These are phyloP conservation scores for Ophiostoma novo-ulmi DNA, from an alignment of 2,329 filamentous ascomycete genomes.

Conservation along the genomic window DNA sequence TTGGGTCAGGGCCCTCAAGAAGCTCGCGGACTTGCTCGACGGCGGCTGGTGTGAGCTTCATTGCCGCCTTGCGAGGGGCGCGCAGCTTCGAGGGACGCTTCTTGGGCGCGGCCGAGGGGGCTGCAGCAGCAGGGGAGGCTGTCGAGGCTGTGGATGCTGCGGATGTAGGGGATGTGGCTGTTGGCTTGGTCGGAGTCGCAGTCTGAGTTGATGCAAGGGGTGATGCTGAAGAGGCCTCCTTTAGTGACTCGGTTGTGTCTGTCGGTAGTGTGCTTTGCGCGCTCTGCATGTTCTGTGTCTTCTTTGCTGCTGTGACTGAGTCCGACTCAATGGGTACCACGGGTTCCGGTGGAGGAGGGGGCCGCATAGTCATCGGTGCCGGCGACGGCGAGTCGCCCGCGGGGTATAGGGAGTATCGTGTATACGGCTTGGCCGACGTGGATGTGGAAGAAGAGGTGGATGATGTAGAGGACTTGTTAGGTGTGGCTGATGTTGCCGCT, in stretches of 20 bases:
- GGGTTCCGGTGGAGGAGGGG: slow-evolving; percentile 21
- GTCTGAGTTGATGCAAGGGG: not conserved
- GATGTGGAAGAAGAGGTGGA: not conserved
- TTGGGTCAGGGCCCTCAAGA: slow-evolving; percentile 79
- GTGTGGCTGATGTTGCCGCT: slow-evolving; percentile 6
- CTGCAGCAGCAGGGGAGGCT: slow-evolving; percentile 20
- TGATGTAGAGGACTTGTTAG: not conserved
- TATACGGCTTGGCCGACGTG: slow-evolving; percentile 26
- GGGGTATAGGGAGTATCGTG: slow-evolving; percentile 25
- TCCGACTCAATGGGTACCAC: slow-evolving; percentile 29
- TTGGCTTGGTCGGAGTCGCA: not conserved
- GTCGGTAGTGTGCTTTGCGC: not conserved
- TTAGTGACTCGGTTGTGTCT: not conserved
- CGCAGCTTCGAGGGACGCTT: slow-evolving; percentile 58
- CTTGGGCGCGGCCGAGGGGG: slow-evolving; percentile 46
- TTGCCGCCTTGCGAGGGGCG: slow-evolving; percentile 76
- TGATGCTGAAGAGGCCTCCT: not conserved
- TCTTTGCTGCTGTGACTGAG: not conserved
- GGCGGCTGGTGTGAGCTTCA: slow-evolving; percentile 75
- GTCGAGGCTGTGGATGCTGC: not conserved
- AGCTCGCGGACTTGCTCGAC: slow-evolving; percentile 72
- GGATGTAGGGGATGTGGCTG: not conserved
- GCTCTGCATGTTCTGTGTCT: not conserved
- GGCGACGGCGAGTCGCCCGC: not conserved
- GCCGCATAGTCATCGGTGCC: slow-evolving; percentile 21